Conservation (phyloP, 2,329 filamentous ascomycete species). For the Xylariales sp. region DNA sequence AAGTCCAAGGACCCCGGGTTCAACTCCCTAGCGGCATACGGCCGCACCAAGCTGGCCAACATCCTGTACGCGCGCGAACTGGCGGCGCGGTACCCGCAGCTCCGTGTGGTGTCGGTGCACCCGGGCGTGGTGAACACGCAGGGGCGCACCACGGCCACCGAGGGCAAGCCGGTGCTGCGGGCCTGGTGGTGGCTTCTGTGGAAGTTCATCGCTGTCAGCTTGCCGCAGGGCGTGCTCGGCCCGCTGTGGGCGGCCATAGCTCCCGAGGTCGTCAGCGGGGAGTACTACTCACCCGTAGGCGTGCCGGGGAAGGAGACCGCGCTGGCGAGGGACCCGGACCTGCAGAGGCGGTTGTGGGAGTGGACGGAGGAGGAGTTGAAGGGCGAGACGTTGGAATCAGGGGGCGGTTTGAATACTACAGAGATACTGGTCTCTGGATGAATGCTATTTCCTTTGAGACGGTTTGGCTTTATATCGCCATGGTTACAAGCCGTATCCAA, state of each 20-base stretch:
- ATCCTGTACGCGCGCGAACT: constrained; percentile 24
- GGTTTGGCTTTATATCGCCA: too few relatives aligned
- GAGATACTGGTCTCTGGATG: too few relatives aligned
- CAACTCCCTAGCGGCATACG: constrained; percentile 16
- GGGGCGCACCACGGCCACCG: constrained; percentile 11
- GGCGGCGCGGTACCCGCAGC: constrained; percentile 19
- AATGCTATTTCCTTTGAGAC: too few relatives aligned
- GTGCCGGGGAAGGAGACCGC: constrained; percentile 12
- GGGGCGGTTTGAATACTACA: too few relatives aligned
- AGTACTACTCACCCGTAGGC: constrained; percentile 32
- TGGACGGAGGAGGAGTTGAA: constrained; percentile 27
- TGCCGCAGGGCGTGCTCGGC: constrained; percentile 30
- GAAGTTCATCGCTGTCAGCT: constrained; percentile 9
- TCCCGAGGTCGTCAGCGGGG: constrained; percentile 19
- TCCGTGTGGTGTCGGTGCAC: constrained; percentile 20
- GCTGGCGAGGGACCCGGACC: constrained; percentile 14
- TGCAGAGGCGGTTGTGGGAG: constrained; percentile 24
- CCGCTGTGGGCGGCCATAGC: constrained; percentile 33
- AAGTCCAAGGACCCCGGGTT: not conserved
- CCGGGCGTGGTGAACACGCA: constrained; percentile 21
- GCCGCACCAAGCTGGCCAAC: constrained; percentile 30
- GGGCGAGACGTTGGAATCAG: too few relatives aligned
- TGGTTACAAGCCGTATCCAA: too few relatives aligned
- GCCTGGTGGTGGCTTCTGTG: constrained; percentile 11
- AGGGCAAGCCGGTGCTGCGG: constrained; percentile 5